A percentile compares a stretch with the other conserved stretches of the same genome.
phyloP scores from a whole-genome alignment of 495 filamentous ascomycete species.

The Talaromyces stipitatus region DNA sequence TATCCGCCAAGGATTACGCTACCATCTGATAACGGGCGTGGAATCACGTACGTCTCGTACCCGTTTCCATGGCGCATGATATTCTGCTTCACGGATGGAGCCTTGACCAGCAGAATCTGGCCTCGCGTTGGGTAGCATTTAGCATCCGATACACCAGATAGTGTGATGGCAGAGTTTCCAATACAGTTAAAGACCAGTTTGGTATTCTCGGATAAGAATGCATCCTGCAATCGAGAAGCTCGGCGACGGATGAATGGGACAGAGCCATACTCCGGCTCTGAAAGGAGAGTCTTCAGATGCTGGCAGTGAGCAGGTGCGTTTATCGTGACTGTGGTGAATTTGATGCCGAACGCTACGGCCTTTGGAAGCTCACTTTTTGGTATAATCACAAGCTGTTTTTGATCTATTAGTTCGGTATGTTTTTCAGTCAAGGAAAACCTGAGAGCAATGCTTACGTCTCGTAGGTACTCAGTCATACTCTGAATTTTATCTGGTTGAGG shows the following conservation, averaged over 20 bases:
- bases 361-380: slow-evolving; percentile 14
- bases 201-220: slow-evolving; percentile 15
- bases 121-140: slow-evolving; percentile 27
- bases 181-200: slow-evolving; percentile 25
- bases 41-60: slow-evolving; percentile 29
- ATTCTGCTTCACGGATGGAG: slow-evolving; percentile 19
- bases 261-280: slow-evolving; percentile 8
- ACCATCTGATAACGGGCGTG: slow-evolving; percentile 21
- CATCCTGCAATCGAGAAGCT: slow-evolving; percentile 12
- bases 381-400: slow-evolving; percentile 3
- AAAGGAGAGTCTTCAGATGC: slow-evolving; percentile 8
- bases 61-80: slow-evolving; percentile 26
- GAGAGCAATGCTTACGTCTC: slow-evolving; percentile 14
- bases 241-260: slow-evolving; percentile 17
- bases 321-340: slow-evolving; percentile 22
- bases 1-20: slow-evolving; percentile 24
- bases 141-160: slow-evolving; percentile 18
- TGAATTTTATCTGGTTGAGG: slow-evolving; percentile 19
- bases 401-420: not conserved
- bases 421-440: not conserved
- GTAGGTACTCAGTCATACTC: slow-evolving; percentile 20
- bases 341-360: slow-evolving; percentile 18
- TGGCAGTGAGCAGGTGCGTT: slow-evolving; percentile 21
- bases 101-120: slow-evolving; percentile 30
- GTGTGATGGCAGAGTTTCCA: slow-evolving; percentile 15